phyloP scores from a whole-genome alignment of 2,329 filamentous ascomycete species.

The Calycina marina region DNA sequence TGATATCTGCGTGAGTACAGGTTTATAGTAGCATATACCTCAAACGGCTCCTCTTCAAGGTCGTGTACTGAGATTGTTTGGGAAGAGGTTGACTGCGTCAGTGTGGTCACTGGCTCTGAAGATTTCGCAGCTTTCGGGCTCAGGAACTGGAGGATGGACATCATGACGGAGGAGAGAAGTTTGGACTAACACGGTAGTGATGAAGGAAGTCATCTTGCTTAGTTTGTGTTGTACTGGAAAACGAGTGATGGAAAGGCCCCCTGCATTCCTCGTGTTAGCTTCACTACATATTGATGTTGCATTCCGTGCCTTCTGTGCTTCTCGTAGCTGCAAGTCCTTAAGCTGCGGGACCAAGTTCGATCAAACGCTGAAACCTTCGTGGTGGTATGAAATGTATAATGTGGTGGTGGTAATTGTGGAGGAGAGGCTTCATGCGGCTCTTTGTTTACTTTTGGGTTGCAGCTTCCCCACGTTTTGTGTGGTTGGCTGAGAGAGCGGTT shows the following conservation, averaged over 20 bases:
- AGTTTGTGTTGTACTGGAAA: conserved; percentile 3
- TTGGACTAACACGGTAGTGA: conserved; percentile 63
- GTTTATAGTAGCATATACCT: conserved; percentile 25
- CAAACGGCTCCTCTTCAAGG: conserved; percentile 23
- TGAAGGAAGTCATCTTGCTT: conserved; percentile 56
- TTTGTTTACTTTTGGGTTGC: no score
- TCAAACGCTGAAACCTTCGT: no score
- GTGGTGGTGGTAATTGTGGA: no score
- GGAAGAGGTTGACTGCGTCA: conserved; percentile 19
- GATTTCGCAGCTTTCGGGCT: conserved; percentile 10
- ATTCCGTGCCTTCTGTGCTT: no score
- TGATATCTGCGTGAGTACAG: conserved; percentile 22
- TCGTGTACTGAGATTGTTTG: conserved; percentile 9
- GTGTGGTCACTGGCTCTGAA: conserved; percentile 15
- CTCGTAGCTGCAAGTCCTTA: no score
- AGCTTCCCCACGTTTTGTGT: no score
- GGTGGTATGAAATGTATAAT: no score
- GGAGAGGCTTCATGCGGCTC: no score
- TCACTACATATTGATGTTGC: no score
- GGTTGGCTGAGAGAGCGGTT: no score
- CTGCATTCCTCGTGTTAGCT: conserved; percentile 21
- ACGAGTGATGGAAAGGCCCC: conserved; percentile 3
- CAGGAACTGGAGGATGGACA: conserved; percentile 25
- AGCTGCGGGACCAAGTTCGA: no score
- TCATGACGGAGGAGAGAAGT: conserved; percentile 18